Base-by-base conservation (phyloP, 306 rosid species). In the Lathyrus oleraceus region DNA sequence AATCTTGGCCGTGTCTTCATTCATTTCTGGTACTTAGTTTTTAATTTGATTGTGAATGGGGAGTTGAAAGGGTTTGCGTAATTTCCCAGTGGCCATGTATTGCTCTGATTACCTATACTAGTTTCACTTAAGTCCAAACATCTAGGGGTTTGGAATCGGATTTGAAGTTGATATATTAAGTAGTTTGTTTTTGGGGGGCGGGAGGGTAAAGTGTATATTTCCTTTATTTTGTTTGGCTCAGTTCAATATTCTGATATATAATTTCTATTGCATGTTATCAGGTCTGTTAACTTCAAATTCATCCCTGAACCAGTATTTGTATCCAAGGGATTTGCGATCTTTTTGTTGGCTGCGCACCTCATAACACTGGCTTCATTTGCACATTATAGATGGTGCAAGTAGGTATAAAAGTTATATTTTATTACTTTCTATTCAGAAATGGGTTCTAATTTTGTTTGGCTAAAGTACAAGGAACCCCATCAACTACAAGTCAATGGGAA, bases 261-360 rank as follows among this genome's bases (percentile, higher is more conserved):
- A 64, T 53, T 61, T 73, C 43, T 51, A n/a, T 42, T 76, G 57
- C 35, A 44, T 74, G 81, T 80, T 79, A 35, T 70, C 83, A 94
- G 98, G 99, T 95, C 96, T 52, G 91, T 91, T 66, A 95, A 95
- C 87, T 87, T 95, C 87, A 95, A 91, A 85, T 95, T 95, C 39
- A 71, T 95, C 68, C 96, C 95, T 5, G 97, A 95, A 75, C 85
- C 83, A 75, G 69, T 95, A 71, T 95, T 95, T 72, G 81, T 85
- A 48, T 95, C 97, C 27, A 91, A 91, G 82, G 83, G 89, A 81
- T 83, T 91, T 81, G 91, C 97, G 10, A 75, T 79, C 83, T 77
- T 61, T 59, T 79, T 91, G 86, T 81, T 95, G 88, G 78, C 86
- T 75, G 77, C 81, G 56, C 97, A 91, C 87, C 95, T 91, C 70